Evolutionary conservation across 805 yeast species (phyloP).

Genomic region (Kazachstania taianensis): DNA sequence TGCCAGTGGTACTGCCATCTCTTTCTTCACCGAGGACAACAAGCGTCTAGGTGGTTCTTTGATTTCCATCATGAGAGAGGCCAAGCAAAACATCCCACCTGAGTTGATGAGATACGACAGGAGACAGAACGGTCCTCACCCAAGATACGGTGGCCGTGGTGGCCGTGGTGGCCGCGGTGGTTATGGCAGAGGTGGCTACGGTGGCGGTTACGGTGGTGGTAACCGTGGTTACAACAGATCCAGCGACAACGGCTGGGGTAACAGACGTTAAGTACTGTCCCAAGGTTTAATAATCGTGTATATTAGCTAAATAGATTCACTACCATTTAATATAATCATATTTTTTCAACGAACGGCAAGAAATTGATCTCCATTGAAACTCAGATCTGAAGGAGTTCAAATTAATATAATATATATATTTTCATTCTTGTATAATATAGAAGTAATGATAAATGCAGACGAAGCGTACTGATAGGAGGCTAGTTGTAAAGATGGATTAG

Average conservation of each 20-base stretch:
- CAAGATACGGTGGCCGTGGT: conserved; percentile 46
- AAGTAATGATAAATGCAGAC: too few relatives aligned
- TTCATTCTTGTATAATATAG: too few relatives aligned
- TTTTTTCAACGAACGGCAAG: too few relatives aligned
- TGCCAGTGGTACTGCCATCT: conserved; percentile 86
- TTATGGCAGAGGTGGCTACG: conserved; percentile 31
- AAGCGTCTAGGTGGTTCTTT: conserved; percentile 83
- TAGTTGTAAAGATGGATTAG: too few relatives aligned
- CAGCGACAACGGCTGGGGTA: conserved; percentile 14
- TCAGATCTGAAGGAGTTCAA: too few relatives aligned
- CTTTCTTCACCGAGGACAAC: conserved; percentile 85
- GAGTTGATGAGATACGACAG: conserved; percentile 68
- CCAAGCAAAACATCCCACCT: conserved; percentile 82
- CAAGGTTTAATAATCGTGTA: too few relatives aligned
- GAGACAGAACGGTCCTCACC: conserved; percentile 52
- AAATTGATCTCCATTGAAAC: too few relatives aligned
- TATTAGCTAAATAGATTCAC: too few relatives aligned
- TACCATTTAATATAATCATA: too few relatives aligned
- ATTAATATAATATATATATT: too few relatives aligned
- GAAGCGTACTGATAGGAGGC: too few relatives aligned
- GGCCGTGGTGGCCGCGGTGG: conserved; percentile 38
- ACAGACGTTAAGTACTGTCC: conserved; percentile 9
- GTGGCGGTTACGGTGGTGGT: conserved; percentile 33
- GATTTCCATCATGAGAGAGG: conserved; percentile 85
- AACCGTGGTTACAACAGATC: conserved; percentile 14